Base-by-base conservation (phyloP, 1,284 basidiomycete genomes). In the Trametes sp. region DNA sequence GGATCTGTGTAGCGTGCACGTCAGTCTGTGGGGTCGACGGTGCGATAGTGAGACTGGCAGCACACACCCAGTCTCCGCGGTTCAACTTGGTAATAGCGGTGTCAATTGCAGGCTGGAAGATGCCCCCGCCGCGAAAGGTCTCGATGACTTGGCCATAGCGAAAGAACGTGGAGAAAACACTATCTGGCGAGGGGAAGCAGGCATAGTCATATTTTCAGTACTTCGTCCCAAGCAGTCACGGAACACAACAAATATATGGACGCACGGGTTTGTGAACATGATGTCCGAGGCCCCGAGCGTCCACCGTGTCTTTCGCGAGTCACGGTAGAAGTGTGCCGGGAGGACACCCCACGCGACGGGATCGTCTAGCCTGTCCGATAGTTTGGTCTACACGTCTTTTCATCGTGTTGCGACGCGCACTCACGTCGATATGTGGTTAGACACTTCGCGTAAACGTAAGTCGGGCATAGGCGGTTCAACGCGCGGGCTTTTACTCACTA, bases 341-440 rank as follows among this genome's bases (percentile, higher is more conserved):
- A 97, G 84, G 21, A 91, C 78, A 13, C 92, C 91, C 95, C 94
- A 97, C n/a, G 83, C 82, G 59, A 95, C 72, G 16, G 89, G 90
- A 69, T 94, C 92, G 72, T 94, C 90, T 54, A 91, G 79, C 23
- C 90, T 93, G 70, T 41, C 49, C 46, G 31, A 59, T 7, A 35
- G 53, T 8, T 45, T 56, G 42, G 38, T 41, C 4, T 26, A 14
- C 38, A 49, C 6, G 14, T 51, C 35, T 48, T 11, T 38, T 11
- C 8, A n/a, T 21, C 14, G 50, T 10, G 26, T 8, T 1, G 31
- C 26, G 49, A 51, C 29, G 28, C 3, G 21, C 31, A 77, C 86
- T 60, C 73, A 94, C 93, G 94, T 94, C 48, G 95, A 96, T 60
- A 96, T 89, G 74, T 98, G 95, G 75, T 98, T 98, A 55, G 89